phyloP scores from a whole-genome alignment of 257 asterid species.

The Rhazya stricta region DNA sequence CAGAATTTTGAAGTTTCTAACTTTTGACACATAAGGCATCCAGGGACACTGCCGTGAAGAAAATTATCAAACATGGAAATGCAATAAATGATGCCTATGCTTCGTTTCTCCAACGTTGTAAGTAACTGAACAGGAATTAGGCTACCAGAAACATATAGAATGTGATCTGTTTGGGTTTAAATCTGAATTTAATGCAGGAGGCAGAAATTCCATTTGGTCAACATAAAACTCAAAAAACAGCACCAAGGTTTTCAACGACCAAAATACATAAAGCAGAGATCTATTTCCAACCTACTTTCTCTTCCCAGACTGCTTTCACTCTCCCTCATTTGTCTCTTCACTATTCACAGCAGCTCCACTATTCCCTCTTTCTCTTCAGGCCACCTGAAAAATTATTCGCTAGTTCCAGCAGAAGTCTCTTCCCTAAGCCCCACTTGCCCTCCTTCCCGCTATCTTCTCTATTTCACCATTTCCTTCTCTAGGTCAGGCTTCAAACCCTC shows the following conservation, averaged over 20 bases:
- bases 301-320: neutral
- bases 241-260: no score
- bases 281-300: neutral
- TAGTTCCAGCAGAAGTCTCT: neutral
- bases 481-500: no score
- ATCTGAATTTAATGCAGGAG: no score
- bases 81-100: neutral
- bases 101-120: no score
- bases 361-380: neutral
- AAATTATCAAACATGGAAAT: neutral
- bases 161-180: no score
- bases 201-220: no score
- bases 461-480: no score
- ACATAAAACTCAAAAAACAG: no score
- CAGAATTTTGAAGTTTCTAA: neutral
- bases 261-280: no score
- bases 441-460: neutral
- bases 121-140: no score
- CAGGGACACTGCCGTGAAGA: neutral
- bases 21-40: neutral
- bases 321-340: neutral
- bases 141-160: no score
- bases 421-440: neutral
- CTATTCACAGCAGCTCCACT: neutral
- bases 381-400: neutral